Evolutionary conservation across 352 stramenopile species (phyloP).

Genomic region (Phytopythium helicoides): DNA sequence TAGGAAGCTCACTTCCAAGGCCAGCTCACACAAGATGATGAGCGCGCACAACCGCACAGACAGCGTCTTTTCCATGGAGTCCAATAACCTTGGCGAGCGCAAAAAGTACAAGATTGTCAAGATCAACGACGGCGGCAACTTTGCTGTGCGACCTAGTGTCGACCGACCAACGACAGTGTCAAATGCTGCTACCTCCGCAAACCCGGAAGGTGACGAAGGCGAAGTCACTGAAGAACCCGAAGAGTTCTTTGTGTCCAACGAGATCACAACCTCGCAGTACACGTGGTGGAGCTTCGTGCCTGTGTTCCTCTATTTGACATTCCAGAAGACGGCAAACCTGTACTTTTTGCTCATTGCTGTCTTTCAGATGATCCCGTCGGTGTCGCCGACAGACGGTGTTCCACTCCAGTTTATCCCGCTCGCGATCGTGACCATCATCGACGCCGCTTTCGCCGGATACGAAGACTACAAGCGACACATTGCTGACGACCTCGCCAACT

Average conservation of each 20-base stretch:
- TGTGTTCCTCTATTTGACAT: constrained; percentile 85
- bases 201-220: constrained; percentile 8
- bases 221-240: constrained; percentile 17
- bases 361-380: constrained; percentile 82
- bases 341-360: constrained; percentile 90
- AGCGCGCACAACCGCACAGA: constrained; percentile 26
- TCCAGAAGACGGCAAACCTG: constrained; percentile 87
- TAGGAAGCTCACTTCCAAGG: constrained; percentile 27
- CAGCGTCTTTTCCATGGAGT: constrained; percentile 66
- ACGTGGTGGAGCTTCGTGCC: constrained; percentile 89
- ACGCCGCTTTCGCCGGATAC: constrained; percentile 78
- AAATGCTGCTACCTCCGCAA: not conserved
- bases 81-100: constrained; percentile 17
- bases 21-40: constrained; percentile 20
- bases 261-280: constrained; percentile 86
- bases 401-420: constrained; percentile 84
- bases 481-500: constrained; percentile 74
- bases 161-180: not conserved
- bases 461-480: constrained; percentile 85
- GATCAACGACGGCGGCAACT: constrained; percentile 59
- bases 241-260: constrained; percentile 64
- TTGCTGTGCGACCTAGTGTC: constrained; percentile 12
- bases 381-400: constrained; percentile 78
- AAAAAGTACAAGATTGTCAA: constrained; percentile 74
- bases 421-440: constrained; percentile 79